Percentiles rank a stretch among this genome's conserved stretches.
Conservation (phyloP, 768 basidiomycete genomes). For the Ramaria sp. region DNA sequence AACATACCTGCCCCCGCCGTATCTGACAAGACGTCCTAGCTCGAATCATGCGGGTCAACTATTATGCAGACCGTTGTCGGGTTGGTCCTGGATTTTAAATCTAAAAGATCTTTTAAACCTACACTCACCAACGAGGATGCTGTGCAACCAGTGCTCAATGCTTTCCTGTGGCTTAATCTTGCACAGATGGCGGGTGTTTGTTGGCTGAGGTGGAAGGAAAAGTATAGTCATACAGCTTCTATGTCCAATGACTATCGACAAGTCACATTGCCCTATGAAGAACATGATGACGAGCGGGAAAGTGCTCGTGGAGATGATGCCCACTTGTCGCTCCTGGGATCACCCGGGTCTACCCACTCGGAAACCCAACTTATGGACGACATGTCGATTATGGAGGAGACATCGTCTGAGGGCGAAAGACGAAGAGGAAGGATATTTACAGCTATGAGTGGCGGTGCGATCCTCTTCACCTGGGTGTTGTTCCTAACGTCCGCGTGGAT, state of each 20-base stretch:
- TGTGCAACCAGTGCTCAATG: conserved; percentile 44
- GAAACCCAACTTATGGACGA: background rate
- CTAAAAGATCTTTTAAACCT: conserved; percentile 19
- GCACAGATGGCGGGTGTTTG: conserved; percentile 44
- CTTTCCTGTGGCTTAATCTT: conserved; percentile 46
- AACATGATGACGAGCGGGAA: background rate
- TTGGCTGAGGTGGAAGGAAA: conserved; percentile 20
- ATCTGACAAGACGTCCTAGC: conserved; percentile 24
- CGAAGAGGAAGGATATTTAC: background rate
- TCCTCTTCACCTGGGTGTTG: background rate
- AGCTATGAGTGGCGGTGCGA: background rate
- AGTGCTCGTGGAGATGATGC: background rate
- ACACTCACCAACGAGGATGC: conserved; percentile 21
- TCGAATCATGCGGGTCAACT: conserved; percentile 67
- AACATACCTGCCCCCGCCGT: background rate
- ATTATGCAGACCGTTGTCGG: conserved; percentile 69
- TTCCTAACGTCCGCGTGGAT: no score
- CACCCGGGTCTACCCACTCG: background rate
- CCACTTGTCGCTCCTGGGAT: background rate
- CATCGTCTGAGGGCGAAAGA: background rate
- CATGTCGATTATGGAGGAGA: background rate
- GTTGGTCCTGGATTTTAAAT: conserved; percentile 43
- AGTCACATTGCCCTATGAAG: no score
- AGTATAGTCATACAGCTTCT: no score
- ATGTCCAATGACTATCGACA: no score